phyloP scores from a whole-genome alignment of 345 rosid genomes.

The Dipteronia dyeriana region DNA sequence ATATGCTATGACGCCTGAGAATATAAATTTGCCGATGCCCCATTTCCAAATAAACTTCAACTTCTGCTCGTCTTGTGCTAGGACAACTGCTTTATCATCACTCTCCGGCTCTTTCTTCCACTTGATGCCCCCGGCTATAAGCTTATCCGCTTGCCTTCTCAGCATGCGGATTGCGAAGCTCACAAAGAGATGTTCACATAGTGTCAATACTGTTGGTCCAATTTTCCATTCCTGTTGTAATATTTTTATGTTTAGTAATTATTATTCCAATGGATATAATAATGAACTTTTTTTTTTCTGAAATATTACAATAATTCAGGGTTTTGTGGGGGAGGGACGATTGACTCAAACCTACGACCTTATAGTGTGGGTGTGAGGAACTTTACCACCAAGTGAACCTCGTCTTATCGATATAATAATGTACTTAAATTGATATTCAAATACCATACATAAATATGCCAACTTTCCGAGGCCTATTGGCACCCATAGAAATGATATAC shows the following conservation, averaged over 20 bases:
- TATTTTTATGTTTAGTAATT: background rate
- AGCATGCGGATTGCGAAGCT: conserved; percentile 79
- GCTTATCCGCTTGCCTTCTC: conserved; percentile 57
- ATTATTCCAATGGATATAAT: background rate
- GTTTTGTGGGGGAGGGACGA: no score
- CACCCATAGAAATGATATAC: background rate
- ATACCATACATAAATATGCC: background rate
- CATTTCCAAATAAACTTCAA: conserved; percentile 65
- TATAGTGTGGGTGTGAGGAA: no score
- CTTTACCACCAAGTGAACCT: no score
- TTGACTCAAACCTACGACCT: no score
- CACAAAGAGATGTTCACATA: conserved; percentile 76
- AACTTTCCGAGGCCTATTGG: background rate
- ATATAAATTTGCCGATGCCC: conserved; percentile 67
- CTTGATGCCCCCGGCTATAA: conserved; percentile 37
- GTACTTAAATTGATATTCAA: background rate
- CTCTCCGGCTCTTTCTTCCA: conserved; percentile 34
- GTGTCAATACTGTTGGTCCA: conserved; percentile 73
- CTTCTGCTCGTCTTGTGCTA: conserved; percentile 32
- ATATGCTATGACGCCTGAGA: conserved; percentile 79
- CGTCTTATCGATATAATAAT: background rate
- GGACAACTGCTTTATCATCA: conserved; percentile 38
- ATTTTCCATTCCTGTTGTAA: conserved; percentile 80
- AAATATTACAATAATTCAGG: no score
- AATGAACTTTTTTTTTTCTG: no score